Evolutionary conservation across 2,329 filamentous ascomycete species (phyloP).

Genomic region (Lachnellula arida): DNA sequence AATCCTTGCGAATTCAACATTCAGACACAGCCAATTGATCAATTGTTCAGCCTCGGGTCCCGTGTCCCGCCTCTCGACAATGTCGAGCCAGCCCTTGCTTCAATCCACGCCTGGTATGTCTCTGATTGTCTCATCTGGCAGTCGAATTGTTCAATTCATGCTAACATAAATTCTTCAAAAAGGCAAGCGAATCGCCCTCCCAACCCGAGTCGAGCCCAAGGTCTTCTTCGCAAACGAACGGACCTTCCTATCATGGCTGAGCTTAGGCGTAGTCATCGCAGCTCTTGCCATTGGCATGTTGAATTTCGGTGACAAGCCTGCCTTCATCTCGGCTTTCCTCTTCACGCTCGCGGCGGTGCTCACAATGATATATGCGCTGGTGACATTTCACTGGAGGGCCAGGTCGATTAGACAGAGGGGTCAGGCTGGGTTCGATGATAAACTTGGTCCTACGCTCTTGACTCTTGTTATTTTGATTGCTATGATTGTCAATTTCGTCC

Average conservation of each 20-base stretch:
- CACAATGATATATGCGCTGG: conserved; percentile 90
- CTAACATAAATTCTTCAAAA: conserved; percentile 11
- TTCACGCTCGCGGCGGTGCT: conserved; percentile 94
- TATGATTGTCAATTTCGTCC: conserved; percentile 92
- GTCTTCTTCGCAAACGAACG: conserved; percentile 99
- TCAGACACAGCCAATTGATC: conserved; percentile 7
- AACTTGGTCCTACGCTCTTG: conserved; percentile 87
- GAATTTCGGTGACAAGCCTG: conserved; percentile 93
- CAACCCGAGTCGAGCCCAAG: conserved; percentile 96
- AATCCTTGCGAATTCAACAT: background rate
- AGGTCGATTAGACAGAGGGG: conserved; percentile 87
- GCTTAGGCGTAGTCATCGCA: conserved; percentile 98
- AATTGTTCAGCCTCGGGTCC: background rate
- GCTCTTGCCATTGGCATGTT: conserved; percentile 94
- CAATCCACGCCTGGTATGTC: conserved; percentile 83
- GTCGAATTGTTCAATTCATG: background rate
- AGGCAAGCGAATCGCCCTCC: conserved; percentile 98
- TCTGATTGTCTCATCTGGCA: background rate
- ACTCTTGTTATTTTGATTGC: conserved; percentile 81
- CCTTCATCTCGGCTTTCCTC: conserved; percentile 87
- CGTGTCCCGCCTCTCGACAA: conserved; percentile 35
- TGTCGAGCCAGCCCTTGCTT: conserved; percentile 96
- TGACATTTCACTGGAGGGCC: conserved; percentile 96
- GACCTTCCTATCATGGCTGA: conserved; percentile 98
- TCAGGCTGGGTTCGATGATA: conserved; percentile 94